Evolutionary conservation across 202 grass and related monocot species (phyloP).

Genomic region (Bolboschoenoplectus hybrid): DNA sequence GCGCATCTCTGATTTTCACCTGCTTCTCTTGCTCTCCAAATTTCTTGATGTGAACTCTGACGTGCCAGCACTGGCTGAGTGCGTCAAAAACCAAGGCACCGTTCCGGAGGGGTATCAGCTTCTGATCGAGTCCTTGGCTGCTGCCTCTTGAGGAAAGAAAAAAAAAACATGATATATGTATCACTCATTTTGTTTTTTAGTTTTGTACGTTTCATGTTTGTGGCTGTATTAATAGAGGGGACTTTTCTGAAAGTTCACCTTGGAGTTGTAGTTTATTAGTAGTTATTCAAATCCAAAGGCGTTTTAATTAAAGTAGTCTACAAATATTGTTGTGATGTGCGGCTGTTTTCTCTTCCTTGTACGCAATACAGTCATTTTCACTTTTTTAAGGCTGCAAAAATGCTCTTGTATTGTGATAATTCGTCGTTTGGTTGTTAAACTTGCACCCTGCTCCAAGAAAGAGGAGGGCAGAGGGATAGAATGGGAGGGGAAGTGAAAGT

Average conservation of each 20-base stretch:
- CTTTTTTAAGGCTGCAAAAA: neutral
- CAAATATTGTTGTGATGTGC: neutral
- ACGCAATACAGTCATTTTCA: neutral
- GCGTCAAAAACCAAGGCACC: slow-evolving; percentile 57
- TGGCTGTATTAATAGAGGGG: slow-evolving; percentile 19
- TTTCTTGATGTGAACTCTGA: slow-evolving; percentile 72
- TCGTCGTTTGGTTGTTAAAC: neutral
- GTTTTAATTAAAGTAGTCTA: neutral
- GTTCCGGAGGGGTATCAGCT: slow-evolving; percentile 87
- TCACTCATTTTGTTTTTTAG: neutral
- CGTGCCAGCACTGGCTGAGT: slow-evolving; percentile 64
- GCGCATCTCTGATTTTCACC: slow-evolving; percentile 83
- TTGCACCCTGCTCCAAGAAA: neutral
- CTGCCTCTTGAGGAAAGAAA: slow-evolving; percentile 33
- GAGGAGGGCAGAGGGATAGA: too few species aligned
- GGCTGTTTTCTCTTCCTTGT: too few species aligned
- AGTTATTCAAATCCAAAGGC: neutral
- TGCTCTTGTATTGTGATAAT: neutral
- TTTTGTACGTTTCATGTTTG: slow-evolving; percentile 14
- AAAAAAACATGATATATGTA: neutral
- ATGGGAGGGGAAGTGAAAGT: too few species aligned
- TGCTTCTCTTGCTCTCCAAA: slow-evolving; percentile 65
- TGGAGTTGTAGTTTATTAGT: neutral
- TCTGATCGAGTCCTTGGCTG: slow-evolving; percentile 82
- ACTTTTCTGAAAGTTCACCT: slow-evolving; percentile 6